phyloP scores from a whole-genome alignment of 139 green algal genomes.

The Volvox reticuliferus region DNA sequence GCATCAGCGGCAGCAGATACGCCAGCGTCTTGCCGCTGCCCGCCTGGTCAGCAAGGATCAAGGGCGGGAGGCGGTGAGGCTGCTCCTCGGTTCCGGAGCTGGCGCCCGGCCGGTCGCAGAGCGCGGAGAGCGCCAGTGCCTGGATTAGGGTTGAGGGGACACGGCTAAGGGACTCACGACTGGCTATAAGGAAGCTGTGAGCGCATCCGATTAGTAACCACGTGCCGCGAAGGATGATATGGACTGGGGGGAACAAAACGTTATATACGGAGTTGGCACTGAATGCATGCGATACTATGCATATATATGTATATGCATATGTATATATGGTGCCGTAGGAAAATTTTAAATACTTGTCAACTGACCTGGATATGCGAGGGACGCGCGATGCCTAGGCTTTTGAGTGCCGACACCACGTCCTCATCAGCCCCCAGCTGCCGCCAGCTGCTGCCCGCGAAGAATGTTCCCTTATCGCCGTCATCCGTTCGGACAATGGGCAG shows the following conservation, averaged over 20 bases:
- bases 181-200: too few relatives aligned
- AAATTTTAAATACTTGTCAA: too few relatives aligned
- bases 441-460: constrained; percentile 69
- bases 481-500: constrained; percentile 27
- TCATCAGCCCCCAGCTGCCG: constrained; percentile 56
- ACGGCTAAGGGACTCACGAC: not conserved
- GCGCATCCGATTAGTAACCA: too few relatives aligned
- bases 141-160: not conserved
- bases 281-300: too few relatives aligned
- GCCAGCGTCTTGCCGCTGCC: constrained; percentile 94
- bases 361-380: constrained; percentile 84
- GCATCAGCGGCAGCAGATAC: constrained; percentile 88
- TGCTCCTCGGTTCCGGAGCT: not conserved
- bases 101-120: not conserved
- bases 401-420: constrained; percentile 69
- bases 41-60: constrained; percentile 87
- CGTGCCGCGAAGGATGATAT: too few relatives aligned
- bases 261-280: too few relatives aligned
- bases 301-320: too few relatives aligned
- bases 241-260: too few relatives aligned
- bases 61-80: constrained; percentile 31
- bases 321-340: too few relatives aligned
- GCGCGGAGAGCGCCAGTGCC: not conserved
- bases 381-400: constrained; percentile 67
- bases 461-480: constrained; percentile 59